Conservation (phyloP, 169 alveolate species). For the Eimeria necatrix region DNA sequence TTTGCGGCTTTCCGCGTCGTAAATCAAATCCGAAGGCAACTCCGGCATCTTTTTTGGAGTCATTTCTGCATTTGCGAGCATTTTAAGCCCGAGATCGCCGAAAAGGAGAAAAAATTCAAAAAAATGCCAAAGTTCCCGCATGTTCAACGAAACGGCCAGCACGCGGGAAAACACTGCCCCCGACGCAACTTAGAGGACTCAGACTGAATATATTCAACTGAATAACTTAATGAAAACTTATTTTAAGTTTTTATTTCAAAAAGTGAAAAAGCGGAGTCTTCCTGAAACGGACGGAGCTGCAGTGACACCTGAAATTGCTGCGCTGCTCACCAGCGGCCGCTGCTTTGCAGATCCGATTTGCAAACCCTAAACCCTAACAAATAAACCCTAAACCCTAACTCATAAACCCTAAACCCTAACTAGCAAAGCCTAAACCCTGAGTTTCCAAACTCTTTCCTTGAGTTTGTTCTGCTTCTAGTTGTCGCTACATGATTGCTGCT, state of each 20-base stretch:
- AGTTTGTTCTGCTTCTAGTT: too few species aligned
- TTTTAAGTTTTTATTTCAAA: neutral
- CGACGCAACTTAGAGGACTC: neutral
- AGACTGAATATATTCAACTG: neutral
- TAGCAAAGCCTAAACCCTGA: constrained; percentile 6
- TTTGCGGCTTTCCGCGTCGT: neutral
- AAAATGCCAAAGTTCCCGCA: neutral
- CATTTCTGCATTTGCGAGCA: neutral
- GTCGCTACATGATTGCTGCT: too few species aligned
- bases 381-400: neutral
- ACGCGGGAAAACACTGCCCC: too few species aligned
- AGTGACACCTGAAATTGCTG: neutral
- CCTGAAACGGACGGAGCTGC: neutral
- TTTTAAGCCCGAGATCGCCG: too few species aligned
- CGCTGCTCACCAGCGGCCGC: too few species aligned
- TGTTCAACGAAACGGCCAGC: too few species aligned
- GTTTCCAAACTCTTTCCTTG: neutral
- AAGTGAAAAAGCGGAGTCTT: neutral
- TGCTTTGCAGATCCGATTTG: too few species aligned
- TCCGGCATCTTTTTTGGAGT: neutral
- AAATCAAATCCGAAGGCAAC: constrained; percentile 1
- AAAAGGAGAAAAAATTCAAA: neutral
- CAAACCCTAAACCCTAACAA: neutral
- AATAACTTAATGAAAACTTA: neutral
- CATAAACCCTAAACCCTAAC: neutral